phyloP scores from a whole-genome alignment of 75 land plant species.

The Adiantum capillusveneris region DNA sequence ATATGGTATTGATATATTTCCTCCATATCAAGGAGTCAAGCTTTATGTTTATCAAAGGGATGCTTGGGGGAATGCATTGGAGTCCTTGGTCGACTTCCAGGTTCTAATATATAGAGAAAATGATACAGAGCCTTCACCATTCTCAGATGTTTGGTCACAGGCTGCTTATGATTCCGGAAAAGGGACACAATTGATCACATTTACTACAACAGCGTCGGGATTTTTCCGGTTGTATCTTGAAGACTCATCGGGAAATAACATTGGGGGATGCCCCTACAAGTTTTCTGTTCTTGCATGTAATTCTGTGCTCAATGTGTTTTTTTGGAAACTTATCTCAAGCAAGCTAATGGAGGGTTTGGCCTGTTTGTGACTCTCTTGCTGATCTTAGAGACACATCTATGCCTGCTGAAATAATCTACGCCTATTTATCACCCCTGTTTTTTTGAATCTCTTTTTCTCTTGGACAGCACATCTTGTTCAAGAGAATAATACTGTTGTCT shows the following conservation, averaged over 20 bases:
- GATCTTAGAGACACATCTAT: too few relatives aligned
- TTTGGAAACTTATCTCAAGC: too few relatives aligned
- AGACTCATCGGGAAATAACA: slow-evolving; percentile 1
- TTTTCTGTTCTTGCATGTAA: slow-evolving; percentile 1
- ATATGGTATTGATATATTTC: background rate
- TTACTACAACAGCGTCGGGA: background rate
- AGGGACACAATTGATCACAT: background rate
- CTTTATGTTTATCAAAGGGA: slow-evolving; percentile 1
- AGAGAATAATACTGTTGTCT: background rate
- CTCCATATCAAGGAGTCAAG: slow-evolving; percentile 1
- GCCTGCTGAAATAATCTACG: too few relatives aligned
- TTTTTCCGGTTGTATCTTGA: background rate
- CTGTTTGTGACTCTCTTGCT: too few relatives aligned
- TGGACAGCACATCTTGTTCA: background rate
- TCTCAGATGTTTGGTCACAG: background rate
- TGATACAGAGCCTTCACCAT: slow-evolving; percentile 2
- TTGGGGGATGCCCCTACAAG: slow-evolving; percentile 1
- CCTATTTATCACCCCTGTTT: too few relatives aligned
- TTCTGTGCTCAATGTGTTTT: too few relatives aligned
- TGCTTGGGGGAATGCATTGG: background rate
- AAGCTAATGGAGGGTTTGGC: too few relatives aligned
- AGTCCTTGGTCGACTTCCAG: background rate
- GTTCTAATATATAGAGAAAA: background rate
- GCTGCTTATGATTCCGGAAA: background rate
- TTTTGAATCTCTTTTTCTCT: background rate